Evolutionary conservation across 331 rosid genomes (phyloP).

Genomic region (Quercus tomentella): DNA sequence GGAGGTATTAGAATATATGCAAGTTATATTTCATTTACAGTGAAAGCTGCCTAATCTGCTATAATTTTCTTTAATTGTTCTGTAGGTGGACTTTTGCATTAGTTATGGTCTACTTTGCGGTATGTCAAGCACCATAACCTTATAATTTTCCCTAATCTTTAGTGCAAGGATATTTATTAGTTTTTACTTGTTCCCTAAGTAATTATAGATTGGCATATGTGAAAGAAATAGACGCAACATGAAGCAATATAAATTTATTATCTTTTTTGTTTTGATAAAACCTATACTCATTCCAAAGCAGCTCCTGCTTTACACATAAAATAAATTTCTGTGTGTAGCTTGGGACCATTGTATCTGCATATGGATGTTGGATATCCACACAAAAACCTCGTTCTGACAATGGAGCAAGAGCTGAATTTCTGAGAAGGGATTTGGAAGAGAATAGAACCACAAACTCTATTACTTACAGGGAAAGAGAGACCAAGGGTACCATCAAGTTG

Average conservation of each 20-base stretch:
- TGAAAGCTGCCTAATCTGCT: neutral
- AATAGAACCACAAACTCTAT: neutral
- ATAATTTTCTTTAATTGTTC: neutral
- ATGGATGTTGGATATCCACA: conserved; percentile 55
- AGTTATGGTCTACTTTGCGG: conserved; percentile 65
- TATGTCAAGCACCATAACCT: conserved; percentile 23
- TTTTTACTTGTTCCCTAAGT: neutral
- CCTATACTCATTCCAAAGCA: neutral
- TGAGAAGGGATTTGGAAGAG: conserved; percentile 40
- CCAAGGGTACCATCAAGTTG: conserved; percentile 30
- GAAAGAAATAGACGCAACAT: neutral
- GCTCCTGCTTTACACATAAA: conserved; percentile 3
- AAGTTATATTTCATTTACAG: neutral
- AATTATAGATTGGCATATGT: neutral
- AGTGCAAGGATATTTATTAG: neutral
- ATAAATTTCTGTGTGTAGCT: conserved; percentile 32
- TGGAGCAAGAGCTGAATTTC: conserved; percentile 24
- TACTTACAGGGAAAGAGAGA: conserved; percentile 19
- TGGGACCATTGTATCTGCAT: conserved; percentile 61
- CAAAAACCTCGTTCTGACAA: conserved; percentile 24
- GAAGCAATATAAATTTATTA: neutral
- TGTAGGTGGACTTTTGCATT: conserved; percentile 81
- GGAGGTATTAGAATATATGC: neutral
- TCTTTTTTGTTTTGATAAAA: neutral
- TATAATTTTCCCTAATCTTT: neutral